These are phyloP conservation scores for Ustilago bromivora DNA, from an alignment of 1,284 basidiomycete species.

Conservation along the genomic window DNA sequence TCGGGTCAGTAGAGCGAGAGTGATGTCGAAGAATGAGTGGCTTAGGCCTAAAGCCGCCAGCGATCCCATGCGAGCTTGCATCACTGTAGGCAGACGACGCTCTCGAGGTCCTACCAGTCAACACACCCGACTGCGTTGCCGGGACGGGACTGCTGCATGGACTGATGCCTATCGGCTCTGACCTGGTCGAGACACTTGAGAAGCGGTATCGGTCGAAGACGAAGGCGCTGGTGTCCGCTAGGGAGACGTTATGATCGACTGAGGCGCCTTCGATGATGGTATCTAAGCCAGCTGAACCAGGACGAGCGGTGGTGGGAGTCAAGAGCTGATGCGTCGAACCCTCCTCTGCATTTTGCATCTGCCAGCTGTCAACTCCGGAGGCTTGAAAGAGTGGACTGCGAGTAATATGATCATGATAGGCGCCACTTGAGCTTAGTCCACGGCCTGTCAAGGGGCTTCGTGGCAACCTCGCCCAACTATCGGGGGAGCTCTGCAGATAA, in stretches of 20 bases:
- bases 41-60: constrained; percentile 18
- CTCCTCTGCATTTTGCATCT: not conserved
- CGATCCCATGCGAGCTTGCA: not conserved
- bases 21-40: constrained; percentile 14
- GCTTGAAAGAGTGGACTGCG: not conserved
- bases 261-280: constrained; percentile 21
- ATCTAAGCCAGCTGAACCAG: constrained; percentile 12
- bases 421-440: not conserved
- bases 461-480: not conserved
- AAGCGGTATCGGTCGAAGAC: constrained; percentile 13
- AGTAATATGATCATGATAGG: not conserved
- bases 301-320: constrained; percentile 8
- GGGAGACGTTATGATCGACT: constrained; percentile 7
- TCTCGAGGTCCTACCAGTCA: constrained; percentile 1
- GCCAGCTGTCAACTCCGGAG: not conserved
- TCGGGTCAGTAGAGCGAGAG: not conserved
- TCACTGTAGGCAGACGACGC: not conserved
- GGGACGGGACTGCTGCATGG: constrained; percentile 1
- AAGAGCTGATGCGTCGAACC: not conserved
- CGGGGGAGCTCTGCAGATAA: constrained; percentile 1
- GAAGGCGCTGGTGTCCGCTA: constrained; percentile 14
- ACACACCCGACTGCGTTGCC: not conserved
- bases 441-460: constrained; percentile 5
- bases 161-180: not conserved
- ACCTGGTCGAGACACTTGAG: constrained; percentile 3